These are phyloP conservation scores for Phylloporus arenicola DNA, from an alignment of 768 basidiomycete species.

Conservation along the genomic window DNA sequence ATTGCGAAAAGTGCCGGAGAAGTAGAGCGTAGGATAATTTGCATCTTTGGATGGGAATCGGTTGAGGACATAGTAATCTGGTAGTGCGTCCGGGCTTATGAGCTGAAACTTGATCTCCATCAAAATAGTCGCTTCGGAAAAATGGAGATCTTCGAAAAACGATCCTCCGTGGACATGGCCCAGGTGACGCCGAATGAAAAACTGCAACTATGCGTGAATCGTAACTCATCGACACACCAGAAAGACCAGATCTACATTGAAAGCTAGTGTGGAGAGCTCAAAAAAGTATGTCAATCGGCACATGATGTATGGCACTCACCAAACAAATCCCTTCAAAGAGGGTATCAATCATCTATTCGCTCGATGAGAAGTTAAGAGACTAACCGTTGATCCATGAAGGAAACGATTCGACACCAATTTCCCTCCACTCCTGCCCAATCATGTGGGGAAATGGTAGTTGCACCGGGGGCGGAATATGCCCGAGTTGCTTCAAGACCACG, in stretches of 20 bases:
- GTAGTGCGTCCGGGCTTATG: slow-evolving; percentile 29
- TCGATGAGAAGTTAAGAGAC: slow-evolving; percentile 11
- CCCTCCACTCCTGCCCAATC: slow-evolving; percentile 80
- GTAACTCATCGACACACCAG: neutral
- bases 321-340: slow-evolving; percentile 18
- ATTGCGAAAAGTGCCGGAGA: slow-evolving; percentile 42
- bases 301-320: slow-evolving; percentile 10
- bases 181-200: slow-evolving; percentile 20
- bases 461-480: slow-evolving; percentile 49
- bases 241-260: slow-evolving; percentile 39
- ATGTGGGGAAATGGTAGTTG: slow-evolving; percentile 23
- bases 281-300: neutral
- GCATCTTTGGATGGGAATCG: slow-evolving; percentile 20
- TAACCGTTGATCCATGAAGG: slow-evolving; percentile 67
- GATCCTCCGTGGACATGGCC: slow-evolving; percentile 18
- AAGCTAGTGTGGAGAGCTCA: slow-evolving; percentile 30
- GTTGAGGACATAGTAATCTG: slow-evolving; percentile 15
- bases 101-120: slow-evolving; percentile 53
- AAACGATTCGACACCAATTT: slow-evolving; percentile 68
- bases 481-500: slow-evolving; percentile 47
- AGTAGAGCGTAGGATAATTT: slow-evolving; percentile 42
- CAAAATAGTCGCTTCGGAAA: slow-evolving; percentile 62
- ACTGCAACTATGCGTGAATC: slow-evolving; percentile 10
- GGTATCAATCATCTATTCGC: slow-evolving; percentile 27
- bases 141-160: slow-evolving; percentile 49